These are phyloP conservation scores for Podila epigama DNA, from an alignment of 192 early-diverging fungal genomes.

Conservation along the genomic window DNA sequence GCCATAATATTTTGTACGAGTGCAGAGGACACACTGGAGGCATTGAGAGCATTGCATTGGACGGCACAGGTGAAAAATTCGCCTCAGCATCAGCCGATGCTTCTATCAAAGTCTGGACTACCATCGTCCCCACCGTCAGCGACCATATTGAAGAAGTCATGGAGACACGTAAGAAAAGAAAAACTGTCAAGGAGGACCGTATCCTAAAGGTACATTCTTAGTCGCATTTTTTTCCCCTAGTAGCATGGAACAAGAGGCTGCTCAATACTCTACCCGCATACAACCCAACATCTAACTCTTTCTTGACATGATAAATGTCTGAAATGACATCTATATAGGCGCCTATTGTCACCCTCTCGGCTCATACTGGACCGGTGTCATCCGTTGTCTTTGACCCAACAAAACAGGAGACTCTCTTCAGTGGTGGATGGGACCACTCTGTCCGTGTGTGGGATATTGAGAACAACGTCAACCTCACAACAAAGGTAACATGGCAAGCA, in stretches of 20 bases:
- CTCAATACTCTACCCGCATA: too few species aligned
- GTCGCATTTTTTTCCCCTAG: too few species aligned
- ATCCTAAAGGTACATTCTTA: conserved; percentile 44
- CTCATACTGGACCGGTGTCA: conserved; percentile 83
- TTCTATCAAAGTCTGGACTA: conserved; percentile 82
- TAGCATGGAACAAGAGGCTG: too few species aligned
- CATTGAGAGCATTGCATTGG: conserved; percentile 78
- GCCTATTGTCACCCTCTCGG: conserved; percentile 56
- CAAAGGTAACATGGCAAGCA: conserved; percentile 77
- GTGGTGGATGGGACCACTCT: conserved; percentile 94
- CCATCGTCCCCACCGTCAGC: conserved; percentile 31
- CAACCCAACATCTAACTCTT: too few species aligned
- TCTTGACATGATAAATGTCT: too few species aligned
- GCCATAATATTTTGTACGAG: conserved; percentile 66
- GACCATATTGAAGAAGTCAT: conserved; percentile 42
- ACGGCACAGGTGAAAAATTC: conserved; percentile 60
- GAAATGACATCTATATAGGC: conserved; percentile 44
- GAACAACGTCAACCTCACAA: conserved; percentile 70
- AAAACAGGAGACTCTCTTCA: conserved; percentile 73
- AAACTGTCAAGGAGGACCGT: conserved; percentile 53
- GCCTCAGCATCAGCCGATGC: conserved; percentile 81
- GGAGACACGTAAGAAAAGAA: conserved; percentile 59
- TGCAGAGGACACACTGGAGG: conserved; percentile 83
- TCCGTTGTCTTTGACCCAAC: conserved; percentile 67
- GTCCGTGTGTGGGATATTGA: conserved; percentile 92